phyloP scores from a whole-genome alignment of 345 rosid genomes.

The Diplotaxis tenuifolia region DNA sequence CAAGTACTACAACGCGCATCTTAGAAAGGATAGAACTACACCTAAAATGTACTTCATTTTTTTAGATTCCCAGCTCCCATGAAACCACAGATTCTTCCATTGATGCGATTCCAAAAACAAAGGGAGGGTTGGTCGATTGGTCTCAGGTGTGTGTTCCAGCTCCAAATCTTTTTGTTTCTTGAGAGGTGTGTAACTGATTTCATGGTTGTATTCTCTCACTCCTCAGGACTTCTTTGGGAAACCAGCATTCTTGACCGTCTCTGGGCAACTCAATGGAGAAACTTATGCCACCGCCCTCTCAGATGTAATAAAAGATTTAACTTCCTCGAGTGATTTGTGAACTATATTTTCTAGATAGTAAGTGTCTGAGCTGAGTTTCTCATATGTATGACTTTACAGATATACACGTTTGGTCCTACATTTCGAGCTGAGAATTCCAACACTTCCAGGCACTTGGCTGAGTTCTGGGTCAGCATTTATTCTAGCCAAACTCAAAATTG shows the following conservation, averaged over 20 bases:
- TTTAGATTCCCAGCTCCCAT: slow-evolving; percentile 74
- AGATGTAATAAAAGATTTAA: slow-evolving; percentile 60
- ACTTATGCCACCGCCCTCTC: slow-evolving; percentile 96
- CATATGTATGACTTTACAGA: slow-evolving; percentile 42
- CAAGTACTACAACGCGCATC: neutral
- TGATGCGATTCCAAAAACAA: slow-evolving; percentile 68
- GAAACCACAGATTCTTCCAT: slow-evolving; percentile 55
- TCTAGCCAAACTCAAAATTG: slow-evolving; percentile 7
- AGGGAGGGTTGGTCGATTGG: slow-evolving; percentile 86
- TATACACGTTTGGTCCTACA: slow-evolving; percentile 97
- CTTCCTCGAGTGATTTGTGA: slow-evolving; percentile 7
- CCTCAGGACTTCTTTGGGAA: slow-evolving; percentile 91
- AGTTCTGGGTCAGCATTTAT: slow-evolving; percentile 73
- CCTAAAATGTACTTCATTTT: slow-evolving; percentile 12
- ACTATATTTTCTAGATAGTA: slow-evolving; percentile 11
- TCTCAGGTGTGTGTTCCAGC: slow-evolving; percentile 64
- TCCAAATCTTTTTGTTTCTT: neutral
- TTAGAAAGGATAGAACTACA: neutral
- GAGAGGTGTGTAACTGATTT: slow-evolving; percentile 14
- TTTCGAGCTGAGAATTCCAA: slow-evolving; percentile 88
- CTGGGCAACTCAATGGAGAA: slow-evolving; percentile 98
- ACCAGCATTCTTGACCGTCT: slow-evolving; percentile 95
- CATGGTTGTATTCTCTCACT: neutral
- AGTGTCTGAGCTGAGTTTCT: neutral
- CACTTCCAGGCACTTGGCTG: slow-evolving; percentile 94